Base-by-base conservation (phyloP, 2,329 filamentous ascomycete genomes). In the Pseudogymnoascus sp. region DNA sequence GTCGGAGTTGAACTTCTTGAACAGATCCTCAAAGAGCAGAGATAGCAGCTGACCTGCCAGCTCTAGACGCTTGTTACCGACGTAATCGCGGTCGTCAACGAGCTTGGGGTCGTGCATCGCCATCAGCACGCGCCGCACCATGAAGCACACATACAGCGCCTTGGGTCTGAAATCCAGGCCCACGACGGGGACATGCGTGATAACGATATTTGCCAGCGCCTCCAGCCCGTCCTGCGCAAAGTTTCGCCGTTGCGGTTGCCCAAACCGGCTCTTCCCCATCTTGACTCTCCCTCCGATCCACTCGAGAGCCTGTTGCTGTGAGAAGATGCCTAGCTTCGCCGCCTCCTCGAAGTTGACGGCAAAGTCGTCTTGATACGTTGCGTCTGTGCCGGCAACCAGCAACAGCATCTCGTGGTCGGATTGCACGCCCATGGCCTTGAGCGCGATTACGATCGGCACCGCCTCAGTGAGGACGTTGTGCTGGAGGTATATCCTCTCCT, bases 81-180 rank as follows among this genome's bases (percentile, higher is more conserved):
- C 91, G 69, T 97, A 99, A 74, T 99, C 95, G 70, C 94, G 83
- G 71, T 99, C 94, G 67, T 99, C 94, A 1, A 99, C 90, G 59
- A 97, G 78, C 60, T 88, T 90, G 1, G 89, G 83, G 69, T 99
- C 90, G 62, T 94, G 88, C 69, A 91, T 87, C 1, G 92, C 92
- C 89, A 97, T 96, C 56, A 99, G 75, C 3, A 97, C 92, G 72
- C 92, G 84, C n/a, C 94, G 87, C 26, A 91, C 90, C 94, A 99
- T 99, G 77, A 96, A 90, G 55, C 92, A 92, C 60, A 99, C 84
- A 69, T 97, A 99, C 7, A 97, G 82, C 19, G 92, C 92, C 71
- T 99, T 99, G n/a, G 92, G 92, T 60, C 94, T 86, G 72, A 97
- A 97, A 70, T 99, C 92, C 66, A 96, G 82, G 48, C 90, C 90